Evolutionary conservation across 768 basidiomycete genomes (phyloP).

Genomic region (Boletus reticuloceps): DNA sequence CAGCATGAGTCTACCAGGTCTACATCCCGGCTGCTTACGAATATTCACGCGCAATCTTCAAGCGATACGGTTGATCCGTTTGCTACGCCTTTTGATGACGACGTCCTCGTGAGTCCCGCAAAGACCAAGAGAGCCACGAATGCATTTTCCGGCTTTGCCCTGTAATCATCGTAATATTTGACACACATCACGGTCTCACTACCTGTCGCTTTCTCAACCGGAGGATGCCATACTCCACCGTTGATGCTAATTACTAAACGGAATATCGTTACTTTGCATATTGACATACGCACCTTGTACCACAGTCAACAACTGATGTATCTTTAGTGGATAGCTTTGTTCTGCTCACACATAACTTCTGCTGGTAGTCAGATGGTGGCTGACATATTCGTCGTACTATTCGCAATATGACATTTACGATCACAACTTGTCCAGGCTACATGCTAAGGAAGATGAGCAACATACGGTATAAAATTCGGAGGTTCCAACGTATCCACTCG

Average conservation of each 20-base stretch:
- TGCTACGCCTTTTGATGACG: conserved; percentile 79
- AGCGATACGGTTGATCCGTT: conserved; percentile 48
- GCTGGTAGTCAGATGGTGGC: conserved; percentile 1
- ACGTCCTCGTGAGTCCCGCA: conserved; percentile 38
- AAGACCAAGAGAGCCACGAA: conserved; percentile 50
- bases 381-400: no score
- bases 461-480: not conserved
- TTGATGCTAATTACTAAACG: conserved; percentile 10
- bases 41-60: conserved; percentile 42
- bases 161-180: conserved; percentile 33
- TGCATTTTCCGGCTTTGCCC: conserved; percentile 43
- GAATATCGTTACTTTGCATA: conserved; percentile 9
- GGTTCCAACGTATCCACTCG: not conserved
- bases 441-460: no score
- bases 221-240: conserved; percentile 4
- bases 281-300: not conserved
- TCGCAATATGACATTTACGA: not conserved
- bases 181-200: no score
- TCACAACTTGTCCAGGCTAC: no score
- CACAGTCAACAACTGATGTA: conserved; percentile 19
- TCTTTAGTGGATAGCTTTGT: conserved; percentile 20
- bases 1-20: conserved; percentile 29
- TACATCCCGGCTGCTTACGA: conserved; percentile 44
- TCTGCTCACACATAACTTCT: not conserved
- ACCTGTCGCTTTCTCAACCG: no score